Evolutionary conservation across 495 filamentous ascomycete genomes (phyloP).

Genomic region (Talaromyces trachyspermus): DNA sequence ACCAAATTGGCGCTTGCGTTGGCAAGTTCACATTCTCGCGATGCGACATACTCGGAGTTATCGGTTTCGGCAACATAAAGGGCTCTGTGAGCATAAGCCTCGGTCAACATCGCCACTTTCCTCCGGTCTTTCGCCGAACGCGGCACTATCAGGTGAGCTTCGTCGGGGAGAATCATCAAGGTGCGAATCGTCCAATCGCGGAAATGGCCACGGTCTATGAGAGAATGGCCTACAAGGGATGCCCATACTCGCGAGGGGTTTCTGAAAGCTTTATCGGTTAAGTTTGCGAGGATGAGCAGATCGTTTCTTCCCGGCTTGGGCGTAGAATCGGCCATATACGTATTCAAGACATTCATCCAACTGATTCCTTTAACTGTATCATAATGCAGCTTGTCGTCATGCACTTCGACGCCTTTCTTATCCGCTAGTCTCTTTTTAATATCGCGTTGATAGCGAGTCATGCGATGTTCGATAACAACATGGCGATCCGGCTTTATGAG

Average conservation of each 20-base stretch:
- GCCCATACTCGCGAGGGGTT: constrained; percentile 23
- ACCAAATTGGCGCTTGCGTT: constrained; percentile 27
- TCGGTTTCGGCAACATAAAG: constrained; percentile 37
- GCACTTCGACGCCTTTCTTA: neutral
- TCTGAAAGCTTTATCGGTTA: constrained; percentile 19
- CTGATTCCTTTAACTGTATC: neutral
- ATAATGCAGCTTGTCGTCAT: constrained; percentile 1
- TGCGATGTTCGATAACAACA: constrained; percentile 65
- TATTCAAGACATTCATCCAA: constrained; percentile 3
- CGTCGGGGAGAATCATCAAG: constrained; percentile 51
- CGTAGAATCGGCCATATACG: neutral
- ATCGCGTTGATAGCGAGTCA: constrained; percentile 36
- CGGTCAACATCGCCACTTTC: constrained; percentile 47
- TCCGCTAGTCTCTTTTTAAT: constrained; percentile 52
- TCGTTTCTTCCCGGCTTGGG: constrained; percentile 48
- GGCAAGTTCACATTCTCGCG: constrained; percentile 24
- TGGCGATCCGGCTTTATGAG: constrained; percentile 69
- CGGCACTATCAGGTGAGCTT: constrained; percentile 45
- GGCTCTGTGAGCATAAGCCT: constrained; percentile 43
- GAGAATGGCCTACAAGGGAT: constrained; percentile 26
- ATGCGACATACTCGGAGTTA: constrained; percentile 9
- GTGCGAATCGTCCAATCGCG: constrained; percentile 54
- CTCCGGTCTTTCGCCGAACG: constrained; percentile 41
- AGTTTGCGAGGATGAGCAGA: constrained; percentile 59
- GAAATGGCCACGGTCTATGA: constrained; percentile 50